phyloP scores from a whole-genome alignment of 257 asterid genomes.

The Orobanche coerulescens region DNA sequence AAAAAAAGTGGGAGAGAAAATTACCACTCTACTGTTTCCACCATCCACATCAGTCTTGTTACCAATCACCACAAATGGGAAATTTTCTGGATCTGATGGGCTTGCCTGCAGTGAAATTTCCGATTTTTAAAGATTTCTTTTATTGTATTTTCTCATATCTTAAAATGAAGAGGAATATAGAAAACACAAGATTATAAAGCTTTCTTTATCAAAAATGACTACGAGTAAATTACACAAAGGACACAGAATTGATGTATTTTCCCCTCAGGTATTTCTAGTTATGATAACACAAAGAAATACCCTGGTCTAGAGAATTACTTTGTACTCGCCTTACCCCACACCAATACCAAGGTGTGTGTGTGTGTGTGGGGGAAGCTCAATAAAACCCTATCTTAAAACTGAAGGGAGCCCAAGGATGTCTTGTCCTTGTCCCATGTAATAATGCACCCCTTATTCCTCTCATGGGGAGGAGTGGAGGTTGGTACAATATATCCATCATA shows the following conservation, averaged over 20 bases:
- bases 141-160: not conserved
- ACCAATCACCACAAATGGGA: slow-evolving; percentile 96
- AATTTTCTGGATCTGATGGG: slow-evolving; percentile 95
- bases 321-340: not conserved
- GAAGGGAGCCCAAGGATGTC: too few species aligned
- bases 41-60: slow-evolving; percentile 96
- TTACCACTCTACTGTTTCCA: slow-evolving; percentile 94
- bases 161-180: not conserved
- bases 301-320: slow-evolving; percentile 8
- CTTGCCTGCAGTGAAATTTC: slow-evolving; percentile 65
- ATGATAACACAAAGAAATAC: not conserved
- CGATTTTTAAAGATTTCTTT: not conserved
- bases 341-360: too few species aligned
- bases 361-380: not conserved
- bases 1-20: slow-evolving; percentile 4
- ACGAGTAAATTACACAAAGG: slow-evolving; percentile 8
- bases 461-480: not conserved
- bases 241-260: not conserved
- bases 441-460: too few species aligned
- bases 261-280: not conserved
- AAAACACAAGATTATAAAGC: not conserved
- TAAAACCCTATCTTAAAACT: not conserved
- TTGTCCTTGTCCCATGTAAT: too few species aligned
- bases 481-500: not conserved
- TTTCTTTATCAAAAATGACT: not conserved